Conservation (phyloP, 176 grass and related monocot species). For the Hordeum marinum region DNA sequence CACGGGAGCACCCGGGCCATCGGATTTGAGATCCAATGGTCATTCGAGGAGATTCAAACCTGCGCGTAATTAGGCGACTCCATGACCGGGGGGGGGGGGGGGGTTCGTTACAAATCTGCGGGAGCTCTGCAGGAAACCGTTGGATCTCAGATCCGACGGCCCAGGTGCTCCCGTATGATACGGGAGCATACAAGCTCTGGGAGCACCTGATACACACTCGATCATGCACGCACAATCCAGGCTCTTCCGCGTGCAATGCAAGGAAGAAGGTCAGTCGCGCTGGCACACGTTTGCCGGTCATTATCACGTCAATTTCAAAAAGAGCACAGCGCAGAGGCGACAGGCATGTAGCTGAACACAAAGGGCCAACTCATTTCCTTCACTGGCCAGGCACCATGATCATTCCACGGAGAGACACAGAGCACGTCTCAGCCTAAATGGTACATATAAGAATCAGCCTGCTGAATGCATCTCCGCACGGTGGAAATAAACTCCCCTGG, state of each 20-base stretch:
- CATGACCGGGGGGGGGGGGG: too few species aligned
- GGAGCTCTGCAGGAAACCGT: too few species aligned
- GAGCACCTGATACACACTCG: too few species aligned
- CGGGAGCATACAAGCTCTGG: too few species aligned
- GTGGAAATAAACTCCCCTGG: too few species aligned
- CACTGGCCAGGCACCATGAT: background rate
- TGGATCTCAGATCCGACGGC: too few species aligned
- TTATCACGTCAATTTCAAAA: background rate
- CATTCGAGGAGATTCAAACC: too few species aligned
- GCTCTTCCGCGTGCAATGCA: slow-evolving; percentile 22
- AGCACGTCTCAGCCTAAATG: background rate
- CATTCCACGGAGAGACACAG: background rate
- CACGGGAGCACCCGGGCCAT: too few species aligned
- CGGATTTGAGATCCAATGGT: too few species aligned
- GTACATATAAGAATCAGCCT: background rate
- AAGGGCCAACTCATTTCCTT: background rate
- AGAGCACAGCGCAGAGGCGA: background rate
- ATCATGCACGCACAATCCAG: background rate
- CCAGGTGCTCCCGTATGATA: too few species aligned
- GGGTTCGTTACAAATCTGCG: too few species aligned
- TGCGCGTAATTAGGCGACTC: too few species aligned
- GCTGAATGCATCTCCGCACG: background rate
- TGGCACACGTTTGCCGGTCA: background rate
- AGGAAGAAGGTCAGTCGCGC: slow-evolving; percentile 17
- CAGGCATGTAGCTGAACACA: background rate